These are phyloP conservation scores for Coemansia sp. DNA, from an alignment of 192 early-diverging fungal species.

Conservation along the genomic window DNA sequence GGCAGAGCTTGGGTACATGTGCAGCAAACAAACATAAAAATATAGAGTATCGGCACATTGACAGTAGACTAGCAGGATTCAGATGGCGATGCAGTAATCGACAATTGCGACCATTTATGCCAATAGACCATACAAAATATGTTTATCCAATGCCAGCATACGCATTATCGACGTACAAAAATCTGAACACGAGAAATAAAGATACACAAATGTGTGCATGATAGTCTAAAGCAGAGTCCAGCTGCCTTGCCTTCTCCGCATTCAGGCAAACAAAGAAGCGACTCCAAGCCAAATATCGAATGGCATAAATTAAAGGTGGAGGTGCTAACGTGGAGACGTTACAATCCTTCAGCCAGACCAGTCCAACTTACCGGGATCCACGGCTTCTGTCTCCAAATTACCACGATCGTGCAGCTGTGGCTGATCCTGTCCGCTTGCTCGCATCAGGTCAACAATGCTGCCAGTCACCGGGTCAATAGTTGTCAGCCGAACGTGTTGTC, in stretches of 20 bases:
- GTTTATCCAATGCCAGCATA: not conserved
- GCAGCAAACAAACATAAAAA: constrained; percentile 7
- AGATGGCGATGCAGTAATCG: not conserved
- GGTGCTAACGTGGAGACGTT: not conserved
- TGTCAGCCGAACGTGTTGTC: constrained; percentile 41
- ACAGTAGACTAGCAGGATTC: constrained; percentile 1
- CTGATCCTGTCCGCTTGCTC: not conserved
- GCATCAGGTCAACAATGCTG: constrained; percentile 16
- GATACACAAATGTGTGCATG: not conserved
- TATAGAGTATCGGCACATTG: not conserved
- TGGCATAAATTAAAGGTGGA: constrained; percentile 5
- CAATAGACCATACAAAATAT: not conserved
- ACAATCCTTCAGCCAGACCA: not conserved
- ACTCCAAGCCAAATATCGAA: not conserved
- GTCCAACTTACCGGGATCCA: constrained; percentile 42
- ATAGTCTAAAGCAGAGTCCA: not conserved
- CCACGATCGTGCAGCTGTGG: not conserved
- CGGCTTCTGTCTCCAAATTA: not conserved
- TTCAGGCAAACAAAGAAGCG: not conserved
- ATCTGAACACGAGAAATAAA: not conserved
- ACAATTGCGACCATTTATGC: constrained; percentile 3
- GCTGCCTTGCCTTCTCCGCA: not conserved
- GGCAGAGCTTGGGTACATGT: not conserved
- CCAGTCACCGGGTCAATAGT: constrained; percentile 49
- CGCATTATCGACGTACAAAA: not conserved